Evolutionary conservation across 2,329 filamentous ascomycete species (phyloP).

Genomic region (Pseudocercospora fuligena): DNA sequence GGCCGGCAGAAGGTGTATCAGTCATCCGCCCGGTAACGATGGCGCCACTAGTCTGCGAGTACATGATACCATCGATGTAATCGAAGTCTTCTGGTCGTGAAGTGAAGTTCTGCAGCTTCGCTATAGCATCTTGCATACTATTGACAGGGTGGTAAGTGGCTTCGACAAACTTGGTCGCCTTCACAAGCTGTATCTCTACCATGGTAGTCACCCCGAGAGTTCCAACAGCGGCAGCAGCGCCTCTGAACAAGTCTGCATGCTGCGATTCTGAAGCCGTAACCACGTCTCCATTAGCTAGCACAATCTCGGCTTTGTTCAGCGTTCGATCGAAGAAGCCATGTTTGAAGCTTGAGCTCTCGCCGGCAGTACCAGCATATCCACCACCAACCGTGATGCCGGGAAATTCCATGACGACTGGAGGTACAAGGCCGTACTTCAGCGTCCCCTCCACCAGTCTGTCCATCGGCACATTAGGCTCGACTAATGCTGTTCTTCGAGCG

Average conservation of each 20-base stretch:
- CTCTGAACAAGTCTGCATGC: constrained; percentile 65
- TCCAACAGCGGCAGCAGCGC: constrained; percentile 68
- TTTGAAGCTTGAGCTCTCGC: constrained; percentile 71
- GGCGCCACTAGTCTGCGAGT: constrained; percentile 48
- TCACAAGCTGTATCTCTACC: constrained; percentile 53
- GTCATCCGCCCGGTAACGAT: constrained; percentile 53
- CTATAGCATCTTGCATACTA: constrained; percentile 49
- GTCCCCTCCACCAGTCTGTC: constrained; percentile 65
- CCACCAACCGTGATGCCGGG: constrained; percentile 74
- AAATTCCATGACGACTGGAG: constrained; percentile 73
- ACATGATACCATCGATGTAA: constrained; percentile 58
- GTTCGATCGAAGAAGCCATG: constrained; percentile 69
- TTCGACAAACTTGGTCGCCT: constrained; percentile 55
- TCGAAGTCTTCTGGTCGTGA: constrained; percentile 49
- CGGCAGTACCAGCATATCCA: constrained; percentile 69
- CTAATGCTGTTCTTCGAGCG: constrained; percentile 60
- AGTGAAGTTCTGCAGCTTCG: constrained; percentile 45
- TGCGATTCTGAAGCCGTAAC: constrained; percentile 59
- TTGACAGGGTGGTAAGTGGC: constrained; percentile 53
- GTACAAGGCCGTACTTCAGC: constrained; percentile 61
- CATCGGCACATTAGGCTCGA: constrained; percentile 74
- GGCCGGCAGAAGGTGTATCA: constrained; percentile 29
- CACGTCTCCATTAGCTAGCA: constrained; percentile 65
- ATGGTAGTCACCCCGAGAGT: constrained; percentile 70
- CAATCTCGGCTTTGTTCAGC: constrained; percentile 66